phyloP scores from a whole-genome alignment of 2,329 filamentous ascomycete genomes.

The Calonectria pauciramosa region DNA sequence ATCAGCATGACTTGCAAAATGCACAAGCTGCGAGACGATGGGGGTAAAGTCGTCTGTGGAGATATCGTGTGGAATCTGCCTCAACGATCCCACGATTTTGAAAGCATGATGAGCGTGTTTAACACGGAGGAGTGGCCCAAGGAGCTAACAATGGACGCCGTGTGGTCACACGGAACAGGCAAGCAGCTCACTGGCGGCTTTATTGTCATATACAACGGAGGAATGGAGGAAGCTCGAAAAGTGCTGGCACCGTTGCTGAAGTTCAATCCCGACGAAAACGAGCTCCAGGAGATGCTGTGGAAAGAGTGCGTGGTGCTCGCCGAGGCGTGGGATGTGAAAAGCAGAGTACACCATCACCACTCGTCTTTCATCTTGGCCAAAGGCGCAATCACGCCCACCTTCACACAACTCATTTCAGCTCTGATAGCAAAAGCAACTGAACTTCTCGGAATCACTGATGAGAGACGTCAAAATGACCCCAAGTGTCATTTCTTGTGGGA shows the following conservation, averaged over 20 bases:
- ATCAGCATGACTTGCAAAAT: background rate
- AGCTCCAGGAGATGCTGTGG: background rate
- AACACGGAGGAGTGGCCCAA: background rate
- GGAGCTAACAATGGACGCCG: background rate
- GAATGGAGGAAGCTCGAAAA: background rate
- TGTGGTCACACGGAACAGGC: background rate
- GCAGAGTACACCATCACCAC: background rate
- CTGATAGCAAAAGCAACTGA: background rate
- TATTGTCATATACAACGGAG: background rate
- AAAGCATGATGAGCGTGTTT: background rate
- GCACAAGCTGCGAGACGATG: background rate
- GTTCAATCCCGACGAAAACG: background rate
- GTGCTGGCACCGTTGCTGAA: background rate
- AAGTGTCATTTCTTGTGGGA: constrained; percentile 1
- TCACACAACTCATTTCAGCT: background rate
- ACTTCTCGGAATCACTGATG: background rate
- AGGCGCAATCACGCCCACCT: background rate
- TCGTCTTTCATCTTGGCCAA: background rate
- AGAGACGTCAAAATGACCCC: background rate
- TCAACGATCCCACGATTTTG: background rate
- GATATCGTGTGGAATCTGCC: background rate
- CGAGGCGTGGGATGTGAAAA: background rate
- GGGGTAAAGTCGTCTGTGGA: background rate
- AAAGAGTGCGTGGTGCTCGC: background rate
- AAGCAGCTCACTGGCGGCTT: background rate